phyloP scores from a whole-genome alignment of 106 monocot species.

The Dioscorea alata region DNA sequence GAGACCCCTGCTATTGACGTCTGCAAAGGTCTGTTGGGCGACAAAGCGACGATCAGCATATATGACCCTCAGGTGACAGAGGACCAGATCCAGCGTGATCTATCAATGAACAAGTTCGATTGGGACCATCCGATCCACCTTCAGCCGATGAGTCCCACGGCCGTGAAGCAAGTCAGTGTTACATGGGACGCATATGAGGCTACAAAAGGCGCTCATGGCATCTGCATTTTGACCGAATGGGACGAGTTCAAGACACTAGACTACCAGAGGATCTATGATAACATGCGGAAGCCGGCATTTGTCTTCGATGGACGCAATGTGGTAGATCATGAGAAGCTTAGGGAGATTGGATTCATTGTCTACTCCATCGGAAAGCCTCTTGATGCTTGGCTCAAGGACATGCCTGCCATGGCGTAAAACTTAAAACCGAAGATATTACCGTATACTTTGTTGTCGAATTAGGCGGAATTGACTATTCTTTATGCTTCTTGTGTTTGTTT shows the following conservation, averaged over 20 bases:
- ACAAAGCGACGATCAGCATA: constrained; percentile 34
- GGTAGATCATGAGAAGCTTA: constrained; percentile 38
- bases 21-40: constrained; percentile 41
- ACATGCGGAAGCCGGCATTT: constrained; percentile 46
- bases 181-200: constrained; percentile 35
- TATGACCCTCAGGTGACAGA: constrained; percentile 42
- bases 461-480: too few species aligned
- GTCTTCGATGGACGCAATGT: constrained; percentile 44
- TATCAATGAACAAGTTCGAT: constrained; percentile 42
- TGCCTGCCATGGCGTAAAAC: constrained; percentile 29
- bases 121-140: constrained; percentile 48
- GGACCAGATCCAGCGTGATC: constrained; percentile 45
- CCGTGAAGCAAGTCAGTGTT: constrained; percentile 31
- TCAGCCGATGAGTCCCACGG: constrained; percentile 37
- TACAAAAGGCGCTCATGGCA: constrained; percentile 34
- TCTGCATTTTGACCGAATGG: constrained; percentile 49
- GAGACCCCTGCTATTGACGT: constrained; percentile 49
- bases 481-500: too few species aligned
- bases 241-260: constrained; percentile 43
- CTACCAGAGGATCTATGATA: constrained; percentile 30
- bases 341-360: constrained; percentile 41
- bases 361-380: constrained; percentile 46
- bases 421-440: too few species aligned
- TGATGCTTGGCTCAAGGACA: constrained; percentile 40
- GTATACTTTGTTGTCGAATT: too few species aligned